phyloP scores from a whole-genome alignment of 2,329 filamentous ascomycete species.

The Phialemonium atrogriseum region DNA sequence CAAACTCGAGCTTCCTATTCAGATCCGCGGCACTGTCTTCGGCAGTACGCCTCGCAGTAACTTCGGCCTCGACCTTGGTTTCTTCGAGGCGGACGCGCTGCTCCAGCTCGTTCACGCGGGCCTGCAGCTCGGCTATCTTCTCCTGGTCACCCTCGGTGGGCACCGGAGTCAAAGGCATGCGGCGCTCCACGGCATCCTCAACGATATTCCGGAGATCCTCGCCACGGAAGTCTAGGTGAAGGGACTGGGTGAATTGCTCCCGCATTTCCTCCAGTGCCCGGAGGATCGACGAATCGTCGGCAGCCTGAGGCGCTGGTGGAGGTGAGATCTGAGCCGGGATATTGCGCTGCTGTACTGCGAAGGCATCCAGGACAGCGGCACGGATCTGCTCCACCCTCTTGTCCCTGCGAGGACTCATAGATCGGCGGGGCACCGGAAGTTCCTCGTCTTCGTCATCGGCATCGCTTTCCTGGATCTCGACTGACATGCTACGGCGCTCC shows the following conservation, averaged over 20 bases:
- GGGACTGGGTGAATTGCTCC: constrained; percentile 38
- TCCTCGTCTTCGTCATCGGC: constrained; percentile 91
- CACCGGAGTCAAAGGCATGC: constrained; percentile 42
- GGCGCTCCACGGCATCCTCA: constrained; percentile 52
- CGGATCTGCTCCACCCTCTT: constrained; percentile 78
- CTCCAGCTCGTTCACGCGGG: constrained; percentile 52
- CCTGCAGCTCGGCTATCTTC: constrained; percentile 49
- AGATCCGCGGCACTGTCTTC: constrained; percentile 47
- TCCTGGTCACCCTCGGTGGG: constrained; percentile 41
- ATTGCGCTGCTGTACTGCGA: constrained; percentile 47
- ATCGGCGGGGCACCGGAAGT: constrained; percentile 49
- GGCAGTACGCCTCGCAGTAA: constrained; percentile 37
- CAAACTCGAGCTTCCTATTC: constrained; percentile 44
- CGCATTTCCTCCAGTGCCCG: constrained; percentile 60
- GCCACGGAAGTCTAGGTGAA: constrained; percentile 34
- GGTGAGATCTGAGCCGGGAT: constrained; percentile 22
- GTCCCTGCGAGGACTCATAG: constrained; percentile 70
- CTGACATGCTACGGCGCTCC: constrained; percentile 58
- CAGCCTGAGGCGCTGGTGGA: constrained; percentile 16
- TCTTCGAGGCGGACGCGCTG: constrained; percentile 43
- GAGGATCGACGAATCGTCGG: constrained; percentile 42
- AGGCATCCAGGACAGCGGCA: constrained; percentile 62
- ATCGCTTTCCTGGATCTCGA: constrained; percentile 72
- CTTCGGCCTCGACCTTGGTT: constrained; percentile 39
- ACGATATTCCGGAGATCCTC: constrained; percentile 54